Base-by-base conservation (phyloP, 176 grass and related monocot species). In the Canna indica region DNA sequence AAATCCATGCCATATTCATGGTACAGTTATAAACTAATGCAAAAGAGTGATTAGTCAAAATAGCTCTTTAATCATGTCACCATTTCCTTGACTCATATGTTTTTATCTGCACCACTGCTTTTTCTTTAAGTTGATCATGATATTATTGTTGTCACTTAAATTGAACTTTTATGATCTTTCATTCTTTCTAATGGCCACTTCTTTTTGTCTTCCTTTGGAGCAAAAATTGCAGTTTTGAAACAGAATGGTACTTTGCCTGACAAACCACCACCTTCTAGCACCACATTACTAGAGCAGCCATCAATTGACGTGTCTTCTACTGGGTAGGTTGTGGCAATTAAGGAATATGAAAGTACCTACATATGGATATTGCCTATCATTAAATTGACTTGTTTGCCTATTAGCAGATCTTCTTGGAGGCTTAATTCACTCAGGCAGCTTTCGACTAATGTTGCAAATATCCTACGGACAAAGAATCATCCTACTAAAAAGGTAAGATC, bases 1-100 rank as follows among this genome's bases (percentile, higher is more conserved):
- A 72, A 99, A 99, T 79, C 89, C 94, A 74, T 99, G 89, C 73
- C 86, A 99, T 80, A 99, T 99, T 73, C 94, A 99, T 74, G 94
- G 94, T 96, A 91, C 78, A 47, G 28, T 58, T 41, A 47, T 59
- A n/a, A 45, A 45, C n/a, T 44, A 45, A 26, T 68, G 24, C 3
- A 12, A 25, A 45, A 45, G 3, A 36, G 32, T 68, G 45, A 14
- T 42, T 25, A 68, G 24, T 38, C 1, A 39, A 24, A 12, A 41
- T 22, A 39, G 25, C 24, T 39, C 22, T 24, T 41, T 25, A 62
- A 32, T 31, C 26, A 54, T 24, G 47, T 54, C n/a, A n/a, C n/a
- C 22, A 54, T 44, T 7, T 44, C 41, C 41, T 44, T 44, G 41
- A 44, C 7, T 44, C 13, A 44, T 44, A 18, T n/a, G n/a, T n/a